Conservation (phyloP, 2,329 filamentous ascomycete species). For the Apiospora sp. region DNA sequence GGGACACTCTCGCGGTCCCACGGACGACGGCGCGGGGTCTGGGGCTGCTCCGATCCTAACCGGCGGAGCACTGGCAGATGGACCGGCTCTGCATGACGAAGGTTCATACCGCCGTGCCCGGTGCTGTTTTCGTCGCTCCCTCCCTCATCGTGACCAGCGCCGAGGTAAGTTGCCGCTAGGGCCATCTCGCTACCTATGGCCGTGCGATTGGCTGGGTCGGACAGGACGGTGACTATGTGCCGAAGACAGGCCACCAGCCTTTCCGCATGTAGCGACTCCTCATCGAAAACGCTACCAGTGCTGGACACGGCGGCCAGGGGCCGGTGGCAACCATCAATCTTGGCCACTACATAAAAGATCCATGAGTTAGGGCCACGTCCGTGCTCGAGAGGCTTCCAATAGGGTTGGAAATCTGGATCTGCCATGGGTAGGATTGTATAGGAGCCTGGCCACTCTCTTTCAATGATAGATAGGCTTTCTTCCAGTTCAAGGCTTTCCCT, state of each 20-base stretch:
- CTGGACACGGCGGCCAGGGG: constrained; percentile 32
- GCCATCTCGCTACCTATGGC: constrained; percentile 31
- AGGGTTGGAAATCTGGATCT: constrained; percentile 27
- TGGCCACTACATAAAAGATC: constrained; percentile 32
- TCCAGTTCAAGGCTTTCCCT: too few relatives aligned
- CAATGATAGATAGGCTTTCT: too few relatives aligned
- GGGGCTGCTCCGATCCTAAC: neutral
- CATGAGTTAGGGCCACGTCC: constrained; percentile 31
- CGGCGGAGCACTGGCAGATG: constrained; percentile 23
- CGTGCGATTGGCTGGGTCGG: constrained; percentile 32
- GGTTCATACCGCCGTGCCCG: neutral
- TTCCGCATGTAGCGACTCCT: constrained; percentile 30
- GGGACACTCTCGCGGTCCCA: constrained; percentile 32
- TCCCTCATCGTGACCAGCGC: neutral
- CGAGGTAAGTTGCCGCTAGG: constrained; percentile 31
- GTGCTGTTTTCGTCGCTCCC: neutral
- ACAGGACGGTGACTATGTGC: constrained; percentile 34
- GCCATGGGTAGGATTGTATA: neutral
- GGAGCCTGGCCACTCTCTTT: too few relatives aligned
- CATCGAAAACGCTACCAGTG: neutral
- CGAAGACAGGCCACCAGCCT: constrained; percentile 31
- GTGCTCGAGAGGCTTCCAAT: constrained; percentile 27
- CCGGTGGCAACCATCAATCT: constrained; percentile 29
- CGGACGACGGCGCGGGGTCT: constrained; percentile 23
- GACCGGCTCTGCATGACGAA: constrained; percentile 15